These are phyloP conservation scores for Lipomyces starkeyi DNA, from an alignment of 805 yeast genomes.

Conservation along the genomic window DNA sequence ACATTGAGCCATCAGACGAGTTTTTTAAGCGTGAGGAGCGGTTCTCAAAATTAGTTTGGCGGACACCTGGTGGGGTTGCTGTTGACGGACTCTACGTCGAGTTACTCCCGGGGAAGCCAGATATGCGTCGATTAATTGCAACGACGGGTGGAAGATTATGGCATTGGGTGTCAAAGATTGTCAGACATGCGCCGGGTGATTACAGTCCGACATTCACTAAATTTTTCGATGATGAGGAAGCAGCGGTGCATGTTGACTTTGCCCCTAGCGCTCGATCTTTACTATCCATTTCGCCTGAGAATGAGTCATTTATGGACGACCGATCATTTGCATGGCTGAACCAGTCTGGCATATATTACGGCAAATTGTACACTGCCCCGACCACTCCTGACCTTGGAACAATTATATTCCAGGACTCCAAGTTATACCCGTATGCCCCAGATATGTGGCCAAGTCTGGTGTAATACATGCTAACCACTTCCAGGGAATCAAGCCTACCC, in stretches of 20 bases:
- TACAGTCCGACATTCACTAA: constrained; percentile 42
- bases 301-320: constrained; percentile 37
- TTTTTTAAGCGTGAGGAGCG: constrained; percentile 52
- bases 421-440: constrained; percentile 42
- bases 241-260: constrained; percentile 35
- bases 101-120: constrained; percentile 37
- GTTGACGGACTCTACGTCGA: constrained; percentile 40
- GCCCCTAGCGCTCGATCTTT: constrained; percentile 20
- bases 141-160: constrained; percentile 33
- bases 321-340: constrained; percentile 56
- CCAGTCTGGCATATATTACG: constrained; percentile 55
- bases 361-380: constrained; percentile 43
- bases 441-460: not conserved
- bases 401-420: constrained; percentile 46
- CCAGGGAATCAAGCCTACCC: constrained; percentile 35
- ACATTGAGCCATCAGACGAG: constrained; percentile 54
- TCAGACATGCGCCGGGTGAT: constrained; percentile 36
- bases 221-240: constrained; percentile 41
- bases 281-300: constrained; percentile 33
- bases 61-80: constrained; percentile 40
- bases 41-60: constrained; percentile 53
- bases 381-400: constrained; percentile 36
- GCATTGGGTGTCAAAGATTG: constrained; percentile 36
- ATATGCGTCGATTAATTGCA: constrained; percentile 31
- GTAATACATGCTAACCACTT: not conserved